Evolutionary conservation across 2,329 filamentous ascomycete species (phyloP), one percentile per base, ranked within the genome.

Genomic region (Trichoderma koningiopsis): DNA sequence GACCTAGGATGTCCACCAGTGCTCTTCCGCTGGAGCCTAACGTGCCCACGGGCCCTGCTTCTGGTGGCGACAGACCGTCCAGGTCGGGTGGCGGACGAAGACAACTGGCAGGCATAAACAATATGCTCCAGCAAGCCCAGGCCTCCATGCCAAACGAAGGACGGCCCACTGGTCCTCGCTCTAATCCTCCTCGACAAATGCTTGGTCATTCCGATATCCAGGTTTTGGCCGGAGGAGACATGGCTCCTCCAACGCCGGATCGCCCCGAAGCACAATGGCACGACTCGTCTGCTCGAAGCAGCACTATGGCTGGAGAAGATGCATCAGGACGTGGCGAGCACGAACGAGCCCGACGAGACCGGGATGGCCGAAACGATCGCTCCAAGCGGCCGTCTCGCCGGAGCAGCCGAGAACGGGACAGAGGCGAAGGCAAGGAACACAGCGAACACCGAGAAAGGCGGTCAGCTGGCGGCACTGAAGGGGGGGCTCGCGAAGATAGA

Each of bases 81-180:
- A 73, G 77, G 47, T 75, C 75, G 33, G 79, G 72, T 73, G 82
- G 84, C 35, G 81, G 83, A 22, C 80, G 83, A 70, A 81, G 87
- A 69, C 86, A 89, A 73, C 79, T 90, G 35, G 84, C 84, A 14
- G 85, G 86, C 57, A 89, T 91, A 70, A 88, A 89, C 72, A 88
- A 79, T 71, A 87, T 84, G 62, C 81, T 89, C 4, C 84, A 86
- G 72, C 84, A 86, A 76, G 82, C 83, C 0, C 84, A 84, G 74
- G 75, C 74, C 76, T 85, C 73, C 72, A 81, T 75, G 80, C 80
- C 76, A 1, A 79, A 80, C 1, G 62, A 72, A 43, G 77, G 75
- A 29, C 80, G 79, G 31, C 79, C 78, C 35, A 81, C 78, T 56
- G 79, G 80, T 14, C 61, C 71, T 35, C 74, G 79, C 69, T 71